A percentile compares a stretch with the other conserved stretches of the same genome.
phyloP scores from a whole-genome alignment of 305 asterid genomes.

The Rubia peregrina region DNA sequence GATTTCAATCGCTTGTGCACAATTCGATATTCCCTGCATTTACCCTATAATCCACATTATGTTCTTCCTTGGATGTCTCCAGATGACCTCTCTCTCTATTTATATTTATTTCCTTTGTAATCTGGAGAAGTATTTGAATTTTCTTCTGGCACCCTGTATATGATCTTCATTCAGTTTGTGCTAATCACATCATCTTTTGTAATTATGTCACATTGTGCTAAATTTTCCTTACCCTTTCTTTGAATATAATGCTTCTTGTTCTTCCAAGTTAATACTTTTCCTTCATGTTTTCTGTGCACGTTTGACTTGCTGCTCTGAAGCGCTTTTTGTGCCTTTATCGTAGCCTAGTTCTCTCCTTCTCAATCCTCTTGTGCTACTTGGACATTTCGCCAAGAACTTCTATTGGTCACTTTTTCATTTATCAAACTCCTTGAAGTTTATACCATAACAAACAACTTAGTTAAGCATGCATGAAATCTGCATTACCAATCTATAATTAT shows the following conservation, averaged over 20 bases:
- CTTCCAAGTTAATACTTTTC: conserved; percentile 2
- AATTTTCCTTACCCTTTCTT: not conserved
- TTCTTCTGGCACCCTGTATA: not conserved
- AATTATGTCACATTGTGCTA: not conserved
- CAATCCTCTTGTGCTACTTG: conserved; percentile 5
- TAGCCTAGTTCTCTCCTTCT: not conserved
- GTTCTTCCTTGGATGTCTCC: not conserved
- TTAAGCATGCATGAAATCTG: not conserved
- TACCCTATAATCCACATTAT: not conserved
- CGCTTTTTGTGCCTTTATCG: not conserved
- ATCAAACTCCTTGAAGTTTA: not conserved
- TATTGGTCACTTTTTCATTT: not conserved
- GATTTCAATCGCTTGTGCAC: not conserved
- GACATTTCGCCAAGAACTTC: not conserved
- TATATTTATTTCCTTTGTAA: not conserved
- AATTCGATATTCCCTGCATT: not conserved
- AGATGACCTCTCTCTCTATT: not conserved
- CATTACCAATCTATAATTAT: conserved; percentile 11
- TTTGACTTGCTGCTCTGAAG: not conserved
- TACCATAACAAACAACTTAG: not conserved
- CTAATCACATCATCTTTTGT: not conserved
- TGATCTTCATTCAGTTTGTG: conserved; percentile 1
- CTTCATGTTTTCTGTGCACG: not conserved
- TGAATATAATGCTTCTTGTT: not conserved
- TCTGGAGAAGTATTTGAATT: not conserved